These are phyloP conservation scores for Selenicereus undatus DNA, from an alignment of 148 eudicot species.

Conservation along the genomic window DNA sequence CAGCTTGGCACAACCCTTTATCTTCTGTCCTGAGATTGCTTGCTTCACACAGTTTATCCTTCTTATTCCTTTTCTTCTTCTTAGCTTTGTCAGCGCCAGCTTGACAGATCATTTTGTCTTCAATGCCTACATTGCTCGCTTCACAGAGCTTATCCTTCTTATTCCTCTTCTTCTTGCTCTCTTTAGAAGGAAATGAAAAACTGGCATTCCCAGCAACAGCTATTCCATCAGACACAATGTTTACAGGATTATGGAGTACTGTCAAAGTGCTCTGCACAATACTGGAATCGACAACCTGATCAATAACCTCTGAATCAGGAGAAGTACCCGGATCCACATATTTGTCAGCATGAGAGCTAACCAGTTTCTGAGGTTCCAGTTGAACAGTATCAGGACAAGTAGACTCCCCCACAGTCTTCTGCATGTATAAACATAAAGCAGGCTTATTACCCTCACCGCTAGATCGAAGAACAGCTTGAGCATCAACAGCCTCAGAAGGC, in stretches of 20 bases:
- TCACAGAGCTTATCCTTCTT: conserved; percentile 34
- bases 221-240: conserved; percentile 30
- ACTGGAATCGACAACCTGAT: conserved; percentile 48
- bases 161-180: conserved; percentile 38
- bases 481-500: conserved; percentile 16
- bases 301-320: conserved; percentile 96
- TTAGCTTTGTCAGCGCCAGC: conserved; percentile 25
- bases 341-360: conserved; percentile 35
- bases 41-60: conserved; percentile 25
- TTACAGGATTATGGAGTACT: conserved; percentile 30
- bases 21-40: conserved; percentile 29
- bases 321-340: conserved; percentile 74
- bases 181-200: conserved; percentile 26
- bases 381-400: conserved; percentile 23
- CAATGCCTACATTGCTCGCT: conserved; percentile 22
- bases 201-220: conserved; percentile 25
- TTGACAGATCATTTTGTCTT: conserved; percentile 29
- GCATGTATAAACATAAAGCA: conserved; percentile 13
- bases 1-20: conserved; percentile 25
- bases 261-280: conserved; percentile 33
- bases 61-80: conserved; percentile 43
- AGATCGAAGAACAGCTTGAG: conserved; percentile 12
- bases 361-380: conserved; percentile 32
- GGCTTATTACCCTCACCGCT: conserved; percentile 24
- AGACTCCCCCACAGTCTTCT: conserved; percentile 23